Evolutionary conservation across 106 monocot genomes (phyloP).

Genomic region (Xerophyta viscosa): DNA sequence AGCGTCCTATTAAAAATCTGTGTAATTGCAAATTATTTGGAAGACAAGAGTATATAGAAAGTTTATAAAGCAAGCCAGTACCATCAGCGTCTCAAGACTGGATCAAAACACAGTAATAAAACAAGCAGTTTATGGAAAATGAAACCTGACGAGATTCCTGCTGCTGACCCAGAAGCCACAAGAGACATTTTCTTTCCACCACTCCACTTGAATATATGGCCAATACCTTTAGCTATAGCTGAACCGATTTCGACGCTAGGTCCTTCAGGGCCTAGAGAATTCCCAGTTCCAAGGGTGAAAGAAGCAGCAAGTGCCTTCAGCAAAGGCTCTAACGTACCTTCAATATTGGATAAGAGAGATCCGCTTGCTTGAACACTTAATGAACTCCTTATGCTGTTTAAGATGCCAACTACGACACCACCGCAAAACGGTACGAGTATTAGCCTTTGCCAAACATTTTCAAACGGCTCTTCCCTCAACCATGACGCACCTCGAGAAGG

Average conservation of each 20-base stretch:
- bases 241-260: slow-evolving; percentile 92
- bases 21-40: too few species aligned
- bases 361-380: slow-evolving; percentile 19
- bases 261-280: slow-evolving; percentile 90
- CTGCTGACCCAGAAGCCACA: slow-evolving; percentile 90
- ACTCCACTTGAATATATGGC: slow-evolving; percentile 37
- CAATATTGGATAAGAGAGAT: slow-evolving; percentile 14
- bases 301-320: slow-evolving; percentile 77
- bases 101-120: background rate
- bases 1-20: too few species aligned
- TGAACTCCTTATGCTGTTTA: slow-evolving; percentile 47
- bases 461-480: slow-evolving; percentile 81
- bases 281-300: slow-evolving; percentile 88
- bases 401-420: slow-evolving; percentile 57
- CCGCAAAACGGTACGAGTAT: slow-evolving; percentile 66
- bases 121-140: background rate
- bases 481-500: slow-evolving; percentile 76
- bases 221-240: slow-evolving; percentile 80
- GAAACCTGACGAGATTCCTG: slow-evolving; percentile 87
- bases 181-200: slow-evolving; percentile 60
- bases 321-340: slow-evolving; percentile 35
- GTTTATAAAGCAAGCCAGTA: too few species aligned
- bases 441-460: slow-evolving; percentile 69
- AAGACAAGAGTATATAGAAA: too few species aligned
- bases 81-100: background rate